A percentile compares a stretch with the other conserved stretches of the same genome.
Evolutionary conservation across 2,329 filamentous ascomycete genomes (phyloP).

Genomic region (Fusarium subtropicale): DNA sequence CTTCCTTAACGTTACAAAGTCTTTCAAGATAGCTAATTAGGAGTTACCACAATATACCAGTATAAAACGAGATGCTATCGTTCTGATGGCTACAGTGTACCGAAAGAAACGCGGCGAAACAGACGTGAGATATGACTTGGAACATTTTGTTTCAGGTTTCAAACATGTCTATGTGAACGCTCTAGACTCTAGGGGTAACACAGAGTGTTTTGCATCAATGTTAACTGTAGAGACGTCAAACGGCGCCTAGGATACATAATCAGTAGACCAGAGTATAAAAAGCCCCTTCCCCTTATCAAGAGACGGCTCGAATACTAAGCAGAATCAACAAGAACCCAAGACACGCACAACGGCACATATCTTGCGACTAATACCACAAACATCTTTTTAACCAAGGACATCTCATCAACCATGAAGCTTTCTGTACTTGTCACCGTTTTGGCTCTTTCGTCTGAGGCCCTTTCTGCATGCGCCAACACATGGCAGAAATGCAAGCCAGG

Average conservation of each 20-base stretch:
- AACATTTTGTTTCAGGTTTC: background rate
- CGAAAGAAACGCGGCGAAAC: background rate
- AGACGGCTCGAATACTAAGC: too few relatives aligned
- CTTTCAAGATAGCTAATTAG: too few relatives aligned
- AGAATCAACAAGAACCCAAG: background rate
- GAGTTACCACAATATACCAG: too few relatives aligned
- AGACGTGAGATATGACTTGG: background rate
- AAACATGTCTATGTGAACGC: background rate
- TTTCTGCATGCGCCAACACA: constrained; percentile 2
- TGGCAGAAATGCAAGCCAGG: constrained; percentile 4
- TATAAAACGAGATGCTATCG: too few relatives aligned
- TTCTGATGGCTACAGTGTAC: background rate
- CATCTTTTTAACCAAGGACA: accelerated
- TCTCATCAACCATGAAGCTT: background rate
- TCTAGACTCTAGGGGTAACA: background rate
- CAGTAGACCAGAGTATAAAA: background rate
- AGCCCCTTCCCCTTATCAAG: too few relatives aligned
- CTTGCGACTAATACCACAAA: background rate
- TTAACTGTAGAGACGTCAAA: accelerated
- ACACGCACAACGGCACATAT: background rate
- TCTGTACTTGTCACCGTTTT: background rate
- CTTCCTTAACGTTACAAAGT: background rate
- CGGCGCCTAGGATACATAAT: background rate
- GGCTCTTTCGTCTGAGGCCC: background rate
- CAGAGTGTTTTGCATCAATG: background rate